These are phyloP conservation scores for Pichia phayaonensis DNA, from an alignment of 805 yeast genomes.

Conservation along the genomic window DNA sequence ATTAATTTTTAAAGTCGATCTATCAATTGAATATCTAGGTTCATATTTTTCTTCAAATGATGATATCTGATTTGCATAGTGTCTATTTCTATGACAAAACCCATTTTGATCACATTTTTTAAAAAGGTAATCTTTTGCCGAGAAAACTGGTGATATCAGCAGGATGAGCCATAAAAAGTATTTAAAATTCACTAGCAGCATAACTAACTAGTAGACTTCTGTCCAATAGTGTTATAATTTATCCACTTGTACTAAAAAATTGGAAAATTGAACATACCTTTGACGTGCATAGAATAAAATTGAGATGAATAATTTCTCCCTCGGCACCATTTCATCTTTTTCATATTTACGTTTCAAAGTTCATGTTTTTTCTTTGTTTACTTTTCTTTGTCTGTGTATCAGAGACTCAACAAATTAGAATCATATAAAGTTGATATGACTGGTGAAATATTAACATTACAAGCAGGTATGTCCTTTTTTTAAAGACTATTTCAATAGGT, in stretches of 20 bases:
- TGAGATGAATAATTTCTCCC: neutral
- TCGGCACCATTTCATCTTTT: neutral
- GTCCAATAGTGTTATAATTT: neutral
- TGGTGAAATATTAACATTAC: constrained; percentile 64
- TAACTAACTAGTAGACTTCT: neutral
- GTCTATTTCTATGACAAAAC: constrained; percentile 73
- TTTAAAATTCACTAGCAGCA: neutral
- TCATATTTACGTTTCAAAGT: neutral
- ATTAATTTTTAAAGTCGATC: constrained; percentile 25
- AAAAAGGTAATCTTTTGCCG: constrained; percentile 60
- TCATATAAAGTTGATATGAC: constrained; percentile 28
- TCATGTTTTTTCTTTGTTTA: neutral
- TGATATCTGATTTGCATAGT: constrained; percentile 43
- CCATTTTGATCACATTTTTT: constrained; percentile 76
- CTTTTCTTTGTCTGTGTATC: neutral
- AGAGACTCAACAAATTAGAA: neutral
- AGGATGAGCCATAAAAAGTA: neutral
- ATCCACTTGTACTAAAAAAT: neutral
- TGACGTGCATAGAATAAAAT: neutral
- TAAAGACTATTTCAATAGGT: neutral
- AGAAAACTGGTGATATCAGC: constrained; percentile 13
- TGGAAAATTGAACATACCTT: neutral
- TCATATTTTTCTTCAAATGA: constrained; percentile 19
- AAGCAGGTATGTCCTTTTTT: constrained; percentile 38
- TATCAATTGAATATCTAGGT: constrained; percentile 37